These are phyloP conservation scores for Fusarium nanum DNA, from an alignment of 2,329 filamentous ascomycete genomes.

Conservation along the genomic window DNA sequence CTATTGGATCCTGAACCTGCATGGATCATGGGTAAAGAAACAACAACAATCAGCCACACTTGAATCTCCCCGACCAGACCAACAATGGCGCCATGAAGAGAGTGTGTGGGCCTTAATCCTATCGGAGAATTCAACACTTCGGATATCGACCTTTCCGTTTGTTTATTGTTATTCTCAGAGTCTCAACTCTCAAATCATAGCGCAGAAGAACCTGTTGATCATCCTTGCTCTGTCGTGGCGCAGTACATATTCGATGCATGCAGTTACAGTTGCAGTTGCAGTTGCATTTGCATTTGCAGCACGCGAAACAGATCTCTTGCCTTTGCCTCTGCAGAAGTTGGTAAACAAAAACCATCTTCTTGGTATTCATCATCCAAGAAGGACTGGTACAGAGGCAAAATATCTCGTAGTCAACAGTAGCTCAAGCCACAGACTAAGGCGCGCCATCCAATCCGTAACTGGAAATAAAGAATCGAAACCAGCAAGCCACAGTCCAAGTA, in stretches of 20 bases:
- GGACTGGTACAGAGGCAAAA: conserved; percentile 1
- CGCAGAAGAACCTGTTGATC: conserved; percentile 25
- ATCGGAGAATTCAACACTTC: conserved; percentile 40
- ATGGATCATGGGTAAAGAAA: conserved; percentile 30
- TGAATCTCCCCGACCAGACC: conserved; percentile 19
- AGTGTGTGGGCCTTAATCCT: conserved; percentile 18
- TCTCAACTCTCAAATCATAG: conserved; percentile 22
- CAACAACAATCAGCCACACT: conserved; percentile 26
- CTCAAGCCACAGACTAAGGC: conserved; percentile 30
- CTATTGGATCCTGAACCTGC: conserved; percentile 24
- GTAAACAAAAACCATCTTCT: conserved; percentile 11
- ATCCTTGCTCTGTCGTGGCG: conserved; percentile 24
- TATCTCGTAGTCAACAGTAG: conserved; percentile 25
- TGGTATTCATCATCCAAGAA: neutral
- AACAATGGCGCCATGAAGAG: conserved; percentile 30
- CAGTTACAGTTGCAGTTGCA: neutral
- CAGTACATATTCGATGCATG: conserved; percentile 32
- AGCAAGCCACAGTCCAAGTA: conserved; percentile 13
- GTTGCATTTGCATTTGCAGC: neutral
- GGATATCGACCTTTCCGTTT: conserved; percentile 39
- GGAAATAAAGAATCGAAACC: conserved; percentile 16
- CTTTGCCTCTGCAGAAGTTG: conserved; percentile 13
- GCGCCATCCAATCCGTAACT: conserved; percentile 22
- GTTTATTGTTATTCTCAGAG: conserved; percentile 32
- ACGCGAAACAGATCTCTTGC: conserved; percentile 16